Conservation (phyloP, 116 monocot species). For the Iris pallida region DNA sequence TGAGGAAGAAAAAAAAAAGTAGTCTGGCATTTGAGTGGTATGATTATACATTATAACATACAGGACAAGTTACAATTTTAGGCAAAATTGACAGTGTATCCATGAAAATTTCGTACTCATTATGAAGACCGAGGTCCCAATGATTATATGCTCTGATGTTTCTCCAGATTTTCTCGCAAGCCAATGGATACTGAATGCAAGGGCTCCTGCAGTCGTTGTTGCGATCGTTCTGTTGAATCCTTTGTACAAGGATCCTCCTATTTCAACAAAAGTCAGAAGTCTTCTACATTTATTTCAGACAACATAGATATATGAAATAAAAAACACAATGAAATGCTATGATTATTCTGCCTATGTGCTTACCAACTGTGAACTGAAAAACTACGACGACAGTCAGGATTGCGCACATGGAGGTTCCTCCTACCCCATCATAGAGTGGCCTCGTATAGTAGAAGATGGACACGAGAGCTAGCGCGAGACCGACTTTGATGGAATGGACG, state of each 20-base stretch:
- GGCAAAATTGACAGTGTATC: not conserved
- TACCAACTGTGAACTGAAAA: slow-evolving; percentile 48
- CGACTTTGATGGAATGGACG: slow-evolving; percentile 33
- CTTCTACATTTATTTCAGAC: no score
- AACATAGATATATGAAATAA: no score
- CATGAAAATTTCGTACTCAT: slow-evolving; percentile 13
- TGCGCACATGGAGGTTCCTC: slow-evolving; percentile 37
- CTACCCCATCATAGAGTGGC: slow-evolving; percentile 38
- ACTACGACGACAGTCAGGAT: slow-evolving; percentile 40
- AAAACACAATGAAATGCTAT: no score
- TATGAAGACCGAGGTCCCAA: slow-evolving; percentile 23
- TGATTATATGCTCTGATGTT: slow-evolving; percentile 22
- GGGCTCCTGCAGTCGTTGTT: slow-evolving; percentile 20
- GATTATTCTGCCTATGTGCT: slow-evolving; percentile 1
- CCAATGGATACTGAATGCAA: slow-evolving; percentile 29
- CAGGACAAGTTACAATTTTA: not conserved
- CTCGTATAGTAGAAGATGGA: slow-evolving; percentile 39
- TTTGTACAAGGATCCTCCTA: slow-evolving; percentile 41
- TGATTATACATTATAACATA: not conserved
- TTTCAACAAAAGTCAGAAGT: no score
- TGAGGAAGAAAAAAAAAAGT: not conserved
- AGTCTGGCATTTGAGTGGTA: not conserved
- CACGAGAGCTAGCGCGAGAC: slow-evolving; percentile 32
- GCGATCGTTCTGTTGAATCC: slow-evolving; percentile 34
- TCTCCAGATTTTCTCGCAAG: slow-evolving; percentile 28